Conservation (phyloP, 352 stramenopile genomes). For the Phytophthora pisi region DNA sequence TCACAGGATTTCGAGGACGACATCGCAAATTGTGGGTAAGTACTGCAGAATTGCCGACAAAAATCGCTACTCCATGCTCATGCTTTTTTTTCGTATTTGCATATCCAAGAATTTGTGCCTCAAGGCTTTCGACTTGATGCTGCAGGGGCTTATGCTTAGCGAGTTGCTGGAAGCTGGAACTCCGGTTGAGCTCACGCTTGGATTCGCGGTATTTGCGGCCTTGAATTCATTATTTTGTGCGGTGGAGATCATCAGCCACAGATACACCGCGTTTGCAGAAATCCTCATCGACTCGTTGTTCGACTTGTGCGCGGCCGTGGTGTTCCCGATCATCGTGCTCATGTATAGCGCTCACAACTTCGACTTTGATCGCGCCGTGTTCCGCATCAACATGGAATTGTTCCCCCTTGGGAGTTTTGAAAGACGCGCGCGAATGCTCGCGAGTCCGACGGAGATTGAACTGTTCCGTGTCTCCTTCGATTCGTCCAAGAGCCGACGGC, state of each 20-base stretch:
- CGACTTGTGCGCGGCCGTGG: conserved; percentile 37
- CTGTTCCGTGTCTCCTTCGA: conserved; percentile 41
- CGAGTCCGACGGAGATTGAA: conserved; percentile 34
- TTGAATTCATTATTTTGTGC: conserved; percentile 37
- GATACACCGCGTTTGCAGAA: conserved; percentile 36
- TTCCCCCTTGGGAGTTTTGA: conserved; percentile 40
- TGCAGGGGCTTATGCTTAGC: conserved; percentile 34
- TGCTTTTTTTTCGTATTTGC: too few species aligned
- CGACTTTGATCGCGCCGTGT: conserved; percentile 32
- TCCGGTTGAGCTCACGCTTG: conserved; percentile 26
- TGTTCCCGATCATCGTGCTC: conserved; percentile 35
- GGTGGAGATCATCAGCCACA: conserved; percentile 20
- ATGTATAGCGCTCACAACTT: conserved; percentile 34
- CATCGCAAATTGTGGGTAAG: conserved; percentile 48
- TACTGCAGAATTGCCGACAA: too few species aligned
- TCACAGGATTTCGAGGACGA: conserved; percentile 34
- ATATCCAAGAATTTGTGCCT: conserved; percentile 44
- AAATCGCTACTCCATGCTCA: too few species aligned
- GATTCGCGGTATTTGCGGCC: conserved; percentile 26
- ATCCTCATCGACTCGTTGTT: conserved; percentile 49
- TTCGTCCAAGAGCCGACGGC: too few species aligned
- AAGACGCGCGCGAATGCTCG: conserved; percentile 32
- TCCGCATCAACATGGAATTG: conserved; percentile 32
- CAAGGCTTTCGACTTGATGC: conserved; percentile 38
- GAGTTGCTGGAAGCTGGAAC: conserved; percentile 37